Conservation (phyloP, 768 basidiomycete species). For the Pisolithus marmoratus region DNA sequence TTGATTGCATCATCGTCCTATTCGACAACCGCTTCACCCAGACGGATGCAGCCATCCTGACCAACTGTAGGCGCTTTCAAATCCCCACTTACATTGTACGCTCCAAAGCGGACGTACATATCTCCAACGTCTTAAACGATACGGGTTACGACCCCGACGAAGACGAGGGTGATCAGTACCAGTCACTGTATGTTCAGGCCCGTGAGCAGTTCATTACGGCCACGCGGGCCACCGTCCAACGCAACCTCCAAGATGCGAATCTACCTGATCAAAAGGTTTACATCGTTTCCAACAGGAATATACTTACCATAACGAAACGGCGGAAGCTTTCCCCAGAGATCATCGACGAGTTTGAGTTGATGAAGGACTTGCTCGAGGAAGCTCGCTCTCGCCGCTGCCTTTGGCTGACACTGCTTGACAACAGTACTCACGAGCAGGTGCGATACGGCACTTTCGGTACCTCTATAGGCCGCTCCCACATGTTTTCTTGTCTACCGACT, state of each 20-base stretch:
- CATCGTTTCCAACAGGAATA: slow-evolving; percentile 10
- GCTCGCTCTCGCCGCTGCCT: neutral
- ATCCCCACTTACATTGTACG: slow-evolving; percentile 13
- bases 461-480: no score
- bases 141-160: slow-evolving; percentile 3
- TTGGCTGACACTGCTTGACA: no score
- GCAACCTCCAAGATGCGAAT: slow-evolving; percentile 9
- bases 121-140: slow-evolving; percentile 7
- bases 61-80: slow-evolving; percentile 7
- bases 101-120: slow-evolving; percentile 12
- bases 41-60: slow-evolving; percentile 9
- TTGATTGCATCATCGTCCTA: neutral
- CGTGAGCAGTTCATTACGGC: slow-evolving; percentile 14
- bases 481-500: no score
- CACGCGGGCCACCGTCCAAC: slow-evolving; percentile 11
- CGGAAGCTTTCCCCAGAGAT: neutral
- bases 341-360: slow-evolving; percentile 13
- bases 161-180: neutral
- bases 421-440: no score
- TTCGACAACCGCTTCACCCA: slow-evolving; percentile 13
- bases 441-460: no score
- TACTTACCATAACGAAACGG: slow-evolving; percentile 6
- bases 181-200: slow-evolving; percentile 7
- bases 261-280: slow-evolving; percentile 17
- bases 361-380: slow-evolving; percentile 8